phyloP scores from a whole-genome alignment of 805 yeast species.

The Schwanniomyces sp. region DNA sequence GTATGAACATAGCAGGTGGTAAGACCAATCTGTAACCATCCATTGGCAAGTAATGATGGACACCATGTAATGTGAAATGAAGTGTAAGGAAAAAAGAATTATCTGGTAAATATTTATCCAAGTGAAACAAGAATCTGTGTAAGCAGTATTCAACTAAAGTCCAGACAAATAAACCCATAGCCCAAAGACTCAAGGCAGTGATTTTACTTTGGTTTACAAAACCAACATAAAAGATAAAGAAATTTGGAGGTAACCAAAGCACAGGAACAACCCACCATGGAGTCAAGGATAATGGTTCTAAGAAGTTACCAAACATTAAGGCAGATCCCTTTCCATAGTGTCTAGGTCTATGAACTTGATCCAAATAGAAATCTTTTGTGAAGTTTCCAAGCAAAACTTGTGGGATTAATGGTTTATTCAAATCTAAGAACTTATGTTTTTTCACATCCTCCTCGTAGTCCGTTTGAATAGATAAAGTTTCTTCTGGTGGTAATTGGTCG shows the following conservation, averaged over 20 bases:
- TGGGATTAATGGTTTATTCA: constrained; percentile 73
- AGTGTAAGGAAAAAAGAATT: constrained; percentile 69
- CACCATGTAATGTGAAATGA: constrained; percentile 92
- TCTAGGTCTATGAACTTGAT: constrained; percentile 96
- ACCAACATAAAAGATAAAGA: constrained; percentile 62
- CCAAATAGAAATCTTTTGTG: constrained; percentile 86
- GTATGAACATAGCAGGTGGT: constrained; percentile 87
- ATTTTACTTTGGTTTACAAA: constrained; percentile 45
- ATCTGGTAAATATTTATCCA: constrained; percentile 85
- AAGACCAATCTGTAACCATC: constrained; percentile 88
- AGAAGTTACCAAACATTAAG: constrained; percentile 88
- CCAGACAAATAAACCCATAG: constrained; percentile 88
- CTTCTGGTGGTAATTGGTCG: constrained; percentile 72
- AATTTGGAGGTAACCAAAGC: constrained; percentile 83
- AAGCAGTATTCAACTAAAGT: constrained; percentile 83
- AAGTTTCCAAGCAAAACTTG: constrained; percentile 79
- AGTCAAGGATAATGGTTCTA: constrained; percentile 88
- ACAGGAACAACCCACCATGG: constrained; percentile 93
- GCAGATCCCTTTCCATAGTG: constrained; percentile 98
- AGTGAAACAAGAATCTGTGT: constrained; percentile 92
- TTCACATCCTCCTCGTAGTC: constrained; percentile 69
- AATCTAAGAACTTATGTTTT: constrained; percentile 84
- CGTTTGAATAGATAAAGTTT: constrained; percentile 72
- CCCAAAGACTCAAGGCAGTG: constrained; percentile 59
- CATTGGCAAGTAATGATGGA: constrained; percentile 98